phyloP scores from a whole-genome alignment of 1,284 basidiomycete species.

The Prillingera fragicola region DNA sequence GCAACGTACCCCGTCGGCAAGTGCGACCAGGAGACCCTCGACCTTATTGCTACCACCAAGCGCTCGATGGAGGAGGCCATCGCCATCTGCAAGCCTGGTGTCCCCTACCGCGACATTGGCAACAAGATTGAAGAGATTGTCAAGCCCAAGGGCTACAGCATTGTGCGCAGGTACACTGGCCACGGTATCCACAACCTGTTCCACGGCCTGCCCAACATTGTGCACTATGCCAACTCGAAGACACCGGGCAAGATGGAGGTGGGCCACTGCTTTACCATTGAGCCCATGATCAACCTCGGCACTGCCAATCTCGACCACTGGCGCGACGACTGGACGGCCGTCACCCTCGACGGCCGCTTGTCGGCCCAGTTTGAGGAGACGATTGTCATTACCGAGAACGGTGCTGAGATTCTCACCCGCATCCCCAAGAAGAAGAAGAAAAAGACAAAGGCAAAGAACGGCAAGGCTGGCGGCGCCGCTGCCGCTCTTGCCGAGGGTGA shows the following conservation, averaged over 20 bases:
- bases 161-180: slow-evolving; percentile 82
- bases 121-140: slow-evolving; percentile 67
- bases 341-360: slow-evolving; percentile 75
- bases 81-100: slow-evolving; percentile 81
- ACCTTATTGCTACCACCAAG: slow-evolving; percentile 73
- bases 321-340: slow-evolving; percentile 77
- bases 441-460: slow-evolving; percentile 36
- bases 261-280: slow-evolving; percentile 52
- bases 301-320: slow-evolving; percentile 48
- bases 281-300: slow-evolving; percentile 82
- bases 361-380: slow-evolving; percentile 97
- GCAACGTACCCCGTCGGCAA: slow-evolving; percentile 78
- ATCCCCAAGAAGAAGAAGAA: slow-evolving; percentile 36
- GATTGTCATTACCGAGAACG: slow-evolving; percentile 80
- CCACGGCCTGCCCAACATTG: slow-evolving; percentile 48
- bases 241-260: slow-evolving; percentile 50
- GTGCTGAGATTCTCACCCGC: slow-evolving; percentile 79
- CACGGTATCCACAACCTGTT: slow-evolving; percentile 78
- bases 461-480: slow-evolving; percentile 11
- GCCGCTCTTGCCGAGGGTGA: slow-evolving; percentile 5
- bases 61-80: slow-evolving; percentile 80
- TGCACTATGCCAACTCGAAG: slow-evolving; percentile 49
- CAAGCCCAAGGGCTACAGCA: slow-evolving; percentile 69
- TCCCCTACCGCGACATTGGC: slow-evolving; percentile 60
- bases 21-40: slow-evolving; percentile 72